Conservation (phyloP, 2,329 filamentous ascomycete species). For the Fusarium udum region DNA sequence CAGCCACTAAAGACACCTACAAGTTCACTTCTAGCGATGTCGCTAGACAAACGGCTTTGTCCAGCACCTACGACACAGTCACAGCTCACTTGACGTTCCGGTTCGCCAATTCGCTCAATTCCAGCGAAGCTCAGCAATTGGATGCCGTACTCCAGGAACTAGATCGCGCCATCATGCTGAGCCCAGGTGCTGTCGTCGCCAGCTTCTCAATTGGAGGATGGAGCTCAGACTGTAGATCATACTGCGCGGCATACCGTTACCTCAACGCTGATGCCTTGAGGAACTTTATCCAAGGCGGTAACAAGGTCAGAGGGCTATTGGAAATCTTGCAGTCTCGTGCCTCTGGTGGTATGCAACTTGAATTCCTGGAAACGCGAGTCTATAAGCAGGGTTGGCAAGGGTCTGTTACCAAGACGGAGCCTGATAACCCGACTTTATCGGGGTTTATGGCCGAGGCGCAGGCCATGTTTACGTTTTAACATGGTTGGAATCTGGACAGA, state of each 20-base stretch:
- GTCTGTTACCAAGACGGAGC: slow-evolving; percentile 1
- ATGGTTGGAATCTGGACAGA: rapidly evolving
- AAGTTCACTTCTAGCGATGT: background rate
- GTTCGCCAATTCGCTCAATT: background rate
- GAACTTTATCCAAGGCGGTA: background rate
- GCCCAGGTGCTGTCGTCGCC: background rate
- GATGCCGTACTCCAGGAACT: background rate
- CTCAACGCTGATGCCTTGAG: background rate
- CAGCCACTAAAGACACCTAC: background rate
- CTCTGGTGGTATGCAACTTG: background rate
- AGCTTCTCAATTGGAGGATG: background rate
- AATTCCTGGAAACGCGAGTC: slow-evolving; percentile 9
- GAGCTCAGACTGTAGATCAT: background rate
- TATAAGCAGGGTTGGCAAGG: slow-evolving; percentile 22
- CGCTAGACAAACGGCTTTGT: background rate
- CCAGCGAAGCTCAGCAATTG: background rate
- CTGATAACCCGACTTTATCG: background rate
- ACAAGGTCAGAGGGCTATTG: background rate
- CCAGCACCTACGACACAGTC: background rate
- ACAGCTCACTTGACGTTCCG: background rate
- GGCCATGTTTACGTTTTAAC: background rate
- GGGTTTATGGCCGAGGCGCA: background rate
- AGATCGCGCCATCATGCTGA: background rate
- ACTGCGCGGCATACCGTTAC: background rate
- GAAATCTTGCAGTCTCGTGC: background rate